Conservation (phyloP, 106 monocot species). For the Acorus gramineus region DNA sequence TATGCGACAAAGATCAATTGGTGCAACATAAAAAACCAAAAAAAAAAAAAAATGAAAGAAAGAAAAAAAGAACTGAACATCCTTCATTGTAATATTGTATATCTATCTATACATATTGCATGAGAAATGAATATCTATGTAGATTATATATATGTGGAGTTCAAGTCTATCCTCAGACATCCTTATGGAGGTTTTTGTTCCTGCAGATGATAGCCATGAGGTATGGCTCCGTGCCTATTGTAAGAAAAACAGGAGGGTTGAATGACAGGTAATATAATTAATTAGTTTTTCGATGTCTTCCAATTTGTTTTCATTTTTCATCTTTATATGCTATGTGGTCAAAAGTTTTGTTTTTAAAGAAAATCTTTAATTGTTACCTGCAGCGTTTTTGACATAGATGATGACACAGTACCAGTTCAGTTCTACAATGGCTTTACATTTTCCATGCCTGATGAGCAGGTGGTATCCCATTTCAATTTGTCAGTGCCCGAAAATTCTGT, state of each 20-base stretch:
- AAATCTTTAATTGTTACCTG: neutral
- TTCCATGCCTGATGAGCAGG: constrained; percentile 59
- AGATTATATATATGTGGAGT: too few relatives aligned
- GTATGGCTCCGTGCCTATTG: constrained; percentile 96
- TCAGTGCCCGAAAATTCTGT: too few relatives aligned
- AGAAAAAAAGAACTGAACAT: too few relatives aligned
- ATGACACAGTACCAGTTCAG: constrained; percentile 47
- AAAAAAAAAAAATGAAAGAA: too few relatives aligned
- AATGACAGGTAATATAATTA: constrained; percentile 56
- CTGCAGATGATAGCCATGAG: constrained; percentile 95
- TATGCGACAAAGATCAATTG: too few relatives aligned
- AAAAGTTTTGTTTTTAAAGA: neutral
- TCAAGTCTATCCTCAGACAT: neutral
- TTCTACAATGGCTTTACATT: constrained; percentile 85
- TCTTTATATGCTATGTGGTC: neutral
- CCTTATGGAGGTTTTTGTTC: neutral
- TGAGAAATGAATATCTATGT: too few relatives aligned
- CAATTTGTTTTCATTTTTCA: neutral
- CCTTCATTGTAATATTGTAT: too few relatives aligned
- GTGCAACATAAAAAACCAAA: too few relatives aligned
- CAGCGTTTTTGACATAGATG: constrained; percentile 87
- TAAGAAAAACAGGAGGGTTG: constrained; percentile 75
- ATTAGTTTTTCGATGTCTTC: neutral
- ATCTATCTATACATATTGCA: too few relatives aligned
- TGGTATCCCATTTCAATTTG: constrained; percentile 7